phyloP scores from a whole-genome alignment of 768 basidiomycete genomes.

The Galerina marginata region DNA sequence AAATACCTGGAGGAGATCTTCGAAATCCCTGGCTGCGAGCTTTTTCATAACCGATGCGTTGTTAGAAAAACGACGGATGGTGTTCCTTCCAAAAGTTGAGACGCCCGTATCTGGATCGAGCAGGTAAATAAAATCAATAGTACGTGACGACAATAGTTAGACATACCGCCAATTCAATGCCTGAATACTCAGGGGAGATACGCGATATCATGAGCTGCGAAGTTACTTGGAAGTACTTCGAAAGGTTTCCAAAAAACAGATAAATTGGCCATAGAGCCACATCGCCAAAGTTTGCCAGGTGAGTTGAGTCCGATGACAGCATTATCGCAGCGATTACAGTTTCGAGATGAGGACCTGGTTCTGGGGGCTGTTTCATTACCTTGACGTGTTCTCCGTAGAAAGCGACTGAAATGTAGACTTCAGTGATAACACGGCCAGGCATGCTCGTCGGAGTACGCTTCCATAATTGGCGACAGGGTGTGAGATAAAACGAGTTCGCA shows the following conservation, averaged over 20 bases:
- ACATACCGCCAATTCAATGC: too few species aligned
- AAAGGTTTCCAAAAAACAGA: constrained; percentile 42
- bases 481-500: constrained; percentile 26
- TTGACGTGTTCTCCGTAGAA: constrained; percentile 30
- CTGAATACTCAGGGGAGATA: constrained; percentile 42
- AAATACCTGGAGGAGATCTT: too few species aligned
- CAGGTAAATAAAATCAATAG: too few species aligned
- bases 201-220: constrained; percentile 37
- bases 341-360: neutral
- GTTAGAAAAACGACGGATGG: too few species aligned
- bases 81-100: too few species aligned
- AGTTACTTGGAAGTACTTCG: constrained; percentile 40
- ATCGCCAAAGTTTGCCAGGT: constrained; percentile 39
- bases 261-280: constrained; percentile 56
- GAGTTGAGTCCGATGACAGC: constrained; percentile 22
- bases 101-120: too few species aligned
- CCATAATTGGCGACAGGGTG: constrained; percentile 29
- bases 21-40: too few species aligned
- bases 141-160: too few species aligned
- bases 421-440: constrained; percentile 22
- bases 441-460: constrained; percentile 1
- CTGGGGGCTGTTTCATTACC: constrained; percentile 13
- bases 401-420: constrained; percentile 36
- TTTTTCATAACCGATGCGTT: too few species aligned
- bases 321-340: neutral